Evolutionary conservation across 108 stramenopile species (phyloP), one percentile per base, ranked within the genome.

Genomic region (Skeletonema marinoi): DNA sequence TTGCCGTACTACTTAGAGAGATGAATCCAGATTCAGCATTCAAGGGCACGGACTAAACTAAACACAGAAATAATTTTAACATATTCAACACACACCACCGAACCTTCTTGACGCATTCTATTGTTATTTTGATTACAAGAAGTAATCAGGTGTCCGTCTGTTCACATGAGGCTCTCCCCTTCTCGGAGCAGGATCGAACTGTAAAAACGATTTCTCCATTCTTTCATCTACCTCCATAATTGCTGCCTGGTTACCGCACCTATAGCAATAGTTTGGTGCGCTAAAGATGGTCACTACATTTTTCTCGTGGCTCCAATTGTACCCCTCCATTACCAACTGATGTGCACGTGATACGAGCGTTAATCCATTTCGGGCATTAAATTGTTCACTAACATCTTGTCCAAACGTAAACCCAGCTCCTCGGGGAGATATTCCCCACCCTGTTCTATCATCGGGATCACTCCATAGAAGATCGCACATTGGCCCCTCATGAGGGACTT

Each of bases 181-280:
- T 64, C 98, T 88, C n/a, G 97, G 98, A 12, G 97, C 98, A 11
- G 99, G 98, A 84, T 98, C 99, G 79, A 98, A 96, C 70, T 93
- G 95, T 70, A 93, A 83, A 89, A 98, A 98, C 35, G 66, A 68
- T 73, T 93, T 96, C 32, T 96, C 78, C 64, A 32, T 66, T 29
- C 73, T 66, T 70, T 98, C 99, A 78, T 97, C 98, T 16, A 98
- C 97, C 78, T 98, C 98, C 96, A 99, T 97, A 60, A 99, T 98
- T 29, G 98, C 99, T 2, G 98, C 99, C 78, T 97, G 96, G 83
- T 99, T 99, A 13, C 99, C 99, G 81, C 98, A 98, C 36, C 98
- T 88, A 84, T 99, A 98, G 80, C 99, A 99, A 82, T 99, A 99
- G 83, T 99, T 99, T 62, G 99, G 99, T 13, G 99, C 99, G 54